Evolutionary conservation across 257 asterid genomes (phyloP).

Genomic region (Solanum microdontum): DNA sequence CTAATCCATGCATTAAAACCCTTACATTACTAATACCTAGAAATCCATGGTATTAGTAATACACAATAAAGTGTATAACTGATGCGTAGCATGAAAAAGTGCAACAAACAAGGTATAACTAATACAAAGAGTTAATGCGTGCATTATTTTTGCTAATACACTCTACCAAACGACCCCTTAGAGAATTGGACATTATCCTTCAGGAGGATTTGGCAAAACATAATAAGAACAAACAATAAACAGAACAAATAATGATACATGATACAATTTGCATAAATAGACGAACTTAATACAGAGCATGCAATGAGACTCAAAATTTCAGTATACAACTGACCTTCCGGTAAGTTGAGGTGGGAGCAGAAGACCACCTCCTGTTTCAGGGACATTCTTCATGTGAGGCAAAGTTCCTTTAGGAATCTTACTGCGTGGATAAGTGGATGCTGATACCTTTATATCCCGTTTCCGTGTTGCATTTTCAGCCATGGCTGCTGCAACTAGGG

Average conservation of each 20-base stretch:
- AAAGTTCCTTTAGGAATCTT: slow-evolving; percentile 60
- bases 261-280: neutral
- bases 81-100: too few species aligned
- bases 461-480: slow-evolving; percentile 59
- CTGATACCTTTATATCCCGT: slow-evolving; percentile 41
- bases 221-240: neutral
- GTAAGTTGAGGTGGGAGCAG: slow-evolving; percentile 76
- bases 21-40: too few species aligned
- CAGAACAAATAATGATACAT: neutral
- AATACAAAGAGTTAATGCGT: too few species aligned
- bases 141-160: too few species aligned
- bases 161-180: too few species aligned
- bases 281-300: neutral
- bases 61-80: too few species aligned
- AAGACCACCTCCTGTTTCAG: slow-evolving; percentile 52
- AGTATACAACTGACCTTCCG: slow-evolving; percentile 46
- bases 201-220: too few species aligned
- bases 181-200: too few species aligned
- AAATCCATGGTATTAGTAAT: too few species aligned
- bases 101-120: too few species aligned
- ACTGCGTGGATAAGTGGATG: slow-evolving; percentile 39
- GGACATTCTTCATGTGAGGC: slow-evolving; percentile 49
- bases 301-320: neutral
- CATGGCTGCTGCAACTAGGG: slow-evolving; percentile 84
- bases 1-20: too few species aligned